phyloP scores from a whole-genome alignment of 306 rosid genomes.

The Malus sylvestris region DNA sequence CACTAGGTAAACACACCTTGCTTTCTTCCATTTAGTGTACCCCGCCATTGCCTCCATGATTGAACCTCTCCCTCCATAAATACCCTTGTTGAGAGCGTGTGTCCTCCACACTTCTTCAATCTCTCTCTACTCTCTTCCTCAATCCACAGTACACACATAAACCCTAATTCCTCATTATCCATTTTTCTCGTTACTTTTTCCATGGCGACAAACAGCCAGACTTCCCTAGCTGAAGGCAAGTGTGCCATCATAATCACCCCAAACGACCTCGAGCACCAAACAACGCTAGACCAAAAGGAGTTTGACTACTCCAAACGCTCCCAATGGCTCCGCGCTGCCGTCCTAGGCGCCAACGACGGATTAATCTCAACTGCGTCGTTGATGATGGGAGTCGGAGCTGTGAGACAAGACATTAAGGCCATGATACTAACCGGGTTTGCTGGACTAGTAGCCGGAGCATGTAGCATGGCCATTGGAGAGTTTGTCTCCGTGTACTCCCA shows the following conservation, averaged over 20 bases:
- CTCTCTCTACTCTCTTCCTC: not conserved
- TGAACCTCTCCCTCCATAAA: conserved; percentile 46
- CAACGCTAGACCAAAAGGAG: conserved; percentile 17
- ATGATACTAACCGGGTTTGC: conserved; percentile 91
- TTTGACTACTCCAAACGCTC: conserved; percentile 85
- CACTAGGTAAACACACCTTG: not conserved
- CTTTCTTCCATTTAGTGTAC: not conserved
- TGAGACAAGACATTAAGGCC: conserved; percentile 63
- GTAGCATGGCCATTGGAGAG: conserved; percentile 97
- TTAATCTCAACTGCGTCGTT: conserved; percentile 84
- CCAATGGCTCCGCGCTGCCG: conserved; percentile 91
- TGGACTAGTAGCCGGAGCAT: conserved; percentile 79
- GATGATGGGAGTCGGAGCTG: conserved; percentile 97
- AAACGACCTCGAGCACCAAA: conserved; percentile 48
- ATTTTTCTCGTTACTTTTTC: not conserved
- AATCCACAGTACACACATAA: not conserved
- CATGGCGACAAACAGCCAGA: conserved; percentile 40
- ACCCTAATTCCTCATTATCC: conserved; percentile 1
- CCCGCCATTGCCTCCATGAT: conserved; percentile 37
- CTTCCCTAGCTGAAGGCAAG: conserved; percentile 29
- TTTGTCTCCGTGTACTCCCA: conserved; percentile 92
- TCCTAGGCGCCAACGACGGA: conserved; percentile 92
- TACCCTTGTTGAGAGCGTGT: conserved; percentile 59
- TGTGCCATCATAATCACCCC: conserved; percentile 15
- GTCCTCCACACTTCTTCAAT: conserved; percentile 61